phyloP scores from a whole-genome alignment of 257 asterid species.

The Cordia subcordata region DNA sequence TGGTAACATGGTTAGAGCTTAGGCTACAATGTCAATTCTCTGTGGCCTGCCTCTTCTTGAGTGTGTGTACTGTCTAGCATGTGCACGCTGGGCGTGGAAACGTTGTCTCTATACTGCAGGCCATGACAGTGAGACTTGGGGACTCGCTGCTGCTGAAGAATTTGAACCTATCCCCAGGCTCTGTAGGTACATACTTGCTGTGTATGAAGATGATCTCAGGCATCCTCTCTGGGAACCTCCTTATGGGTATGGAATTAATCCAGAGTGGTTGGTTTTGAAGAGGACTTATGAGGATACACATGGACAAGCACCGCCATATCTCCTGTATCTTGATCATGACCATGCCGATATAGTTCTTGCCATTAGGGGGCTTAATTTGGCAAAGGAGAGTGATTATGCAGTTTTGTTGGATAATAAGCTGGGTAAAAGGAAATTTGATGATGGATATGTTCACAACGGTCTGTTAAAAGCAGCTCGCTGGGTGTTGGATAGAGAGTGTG shows the following conservation, averaged over 20 bases:
- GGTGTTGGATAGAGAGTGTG: slow-evolving; percentile 55
- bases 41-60: slow-evolving; percentile 80
- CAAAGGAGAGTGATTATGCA: slow-evolving; percentile 76
- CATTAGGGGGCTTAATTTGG: slow-evolving; percentile 76
- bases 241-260: slow-evolving; percentile 61
- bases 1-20: slow-evolving; percentile 21
- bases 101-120: slow-evolving; percentile 74
- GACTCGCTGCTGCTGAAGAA: slow-evolving; percentile 55
- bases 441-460: slow-evolving; percentile 86
- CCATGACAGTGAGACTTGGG: slow-evolving; percentile 75
- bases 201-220: slow-evolving; percentile 63
- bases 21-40: slow-evolving; percentile 53
- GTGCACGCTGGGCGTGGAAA: slow-evolving; percentile 84
- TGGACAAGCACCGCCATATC: slow-evolving; percentile 64
- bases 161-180: slow-evolving; percentile 82
- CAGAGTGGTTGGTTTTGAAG: slow-evolving; percentile 48
- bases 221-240: slow-evolving; percentile 66
- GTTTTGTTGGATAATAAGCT: slow-evolving; percentile 71
- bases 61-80: slow-evolving; percentile 70
- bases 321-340: slow-evolving; percentile 65
- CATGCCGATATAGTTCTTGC: slow-evolving; percentile 81
- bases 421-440: slow-evolving; percentile 66
- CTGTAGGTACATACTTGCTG: slow-evolving; percentile 66
- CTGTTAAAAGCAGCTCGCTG: slow-evolving; percentile 67
- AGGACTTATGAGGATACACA: slow-evolving; percentile 43